Evolutionary conservation across 257 asterid species (phyloP).

Genomic region (Jacaranda mimosifolia): DNA sequence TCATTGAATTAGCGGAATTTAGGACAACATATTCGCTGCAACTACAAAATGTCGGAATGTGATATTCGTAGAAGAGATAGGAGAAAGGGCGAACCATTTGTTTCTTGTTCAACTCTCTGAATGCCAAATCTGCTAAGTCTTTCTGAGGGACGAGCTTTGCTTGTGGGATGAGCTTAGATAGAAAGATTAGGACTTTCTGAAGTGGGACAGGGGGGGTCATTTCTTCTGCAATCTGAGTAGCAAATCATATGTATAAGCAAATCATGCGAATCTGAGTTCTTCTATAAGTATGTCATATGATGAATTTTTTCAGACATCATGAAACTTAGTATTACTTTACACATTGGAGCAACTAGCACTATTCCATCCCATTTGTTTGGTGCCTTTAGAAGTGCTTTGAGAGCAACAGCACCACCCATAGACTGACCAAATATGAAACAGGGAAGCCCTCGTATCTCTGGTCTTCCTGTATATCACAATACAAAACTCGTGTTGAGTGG

Average conservation of each 20-base stretch:
- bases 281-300: background rate
- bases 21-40: background rate
- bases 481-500: background rate
- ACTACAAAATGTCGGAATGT: background rate
- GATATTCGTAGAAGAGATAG: constrained; percentile 6
- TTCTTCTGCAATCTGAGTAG: constrained; percentile 82
- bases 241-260: background rate
- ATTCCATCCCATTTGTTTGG: constrained; percentile 90
- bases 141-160: constrained; percentile 94
- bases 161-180: constrained; percentile 76
- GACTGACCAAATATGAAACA: constrained; percentile 92
- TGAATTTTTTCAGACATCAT: background rate
- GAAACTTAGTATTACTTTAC: constrained; percentile 62
- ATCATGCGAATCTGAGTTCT: no score
- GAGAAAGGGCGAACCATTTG: constrained; percentile 57
- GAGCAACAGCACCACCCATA: constrained; percentile 97
- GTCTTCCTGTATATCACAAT: constrained; percentile 67
- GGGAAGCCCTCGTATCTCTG: constrained; percentile 83
- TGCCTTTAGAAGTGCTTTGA: constrained; percentile 78
- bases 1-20: no score
- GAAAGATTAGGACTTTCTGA: constrained; percentile 71
- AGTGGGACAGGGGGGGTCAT: constrained; percentile 85
- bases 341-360: constrained; percentile 96
- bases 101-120: constrained; percentile 76
- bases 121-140: constrained; percentile 86